Evolutionary conservation across 78 protist species (phyloP).

Genomic region (Emiliania huxleyi): DNA sequence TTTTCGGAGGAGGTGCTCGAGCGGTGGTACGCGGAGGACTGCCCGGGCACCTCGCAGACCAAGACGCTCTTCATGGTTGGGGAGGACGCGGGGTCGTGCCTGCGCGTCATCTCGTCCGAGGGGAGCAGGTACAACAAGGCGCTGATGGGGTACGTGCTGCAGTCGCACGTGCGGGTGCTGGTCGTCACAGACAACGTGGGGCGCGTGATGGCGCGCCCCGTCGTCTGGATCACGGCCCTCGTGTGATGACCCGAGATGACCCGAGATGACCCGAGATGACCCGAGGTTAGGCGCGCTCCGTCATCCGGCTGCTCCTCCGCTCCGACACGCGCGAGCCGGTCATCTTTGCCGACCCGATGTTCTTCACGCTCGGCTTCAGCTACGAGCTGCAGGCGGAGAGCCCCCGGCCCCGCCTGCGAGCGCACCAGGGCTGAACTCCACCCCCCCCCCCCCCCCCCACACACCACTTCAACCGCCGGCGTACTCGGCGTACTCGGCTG

Average conservation of each 20-base stretch:
- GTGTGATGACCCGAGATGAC: too few species aligned
- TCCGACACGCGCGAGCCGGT: background rate
- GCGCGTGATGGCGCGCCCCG: background rate
- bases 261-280: too few species aligned
- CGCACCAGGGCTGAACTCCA: too few species aligned
- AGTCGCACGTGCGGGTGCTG: background rate
- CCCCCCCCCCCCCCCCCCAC: too few species aligned
- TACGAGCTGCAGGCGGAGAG: background rate
- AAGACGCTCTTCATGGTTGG: slow-evolving; percentile 22
- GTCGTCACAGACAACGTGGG: background rate
- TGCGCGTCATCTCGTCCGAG: background rate
- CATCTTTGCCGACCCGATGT: background rate
- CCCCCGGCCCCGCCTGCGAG: too few species aligned
- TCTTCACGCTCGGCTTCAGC: background rate
- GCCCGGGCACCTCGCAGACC: background rate
- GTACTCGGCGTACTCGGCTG: too few species aligned
- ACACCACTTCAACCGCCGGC: too few species aligned
- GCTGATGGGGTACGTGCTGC: slow-evolving; percentile 17
- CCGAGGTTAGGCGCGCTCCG: too few species aligned
- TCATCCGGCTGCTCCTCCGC: background rate
- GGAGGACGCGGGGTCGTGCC: slow-evolving; percentile 19
- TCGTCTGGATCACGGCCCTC: too few species aligned
- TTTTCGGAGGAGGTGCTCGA: background rate
- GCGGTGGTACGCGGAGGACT: background rate
- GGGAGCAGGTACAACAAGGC: background rate